Evolutionary conservation across 1,139 yeast genomes (phyloP).

Genomic region (Pichia sp.): DNA sequence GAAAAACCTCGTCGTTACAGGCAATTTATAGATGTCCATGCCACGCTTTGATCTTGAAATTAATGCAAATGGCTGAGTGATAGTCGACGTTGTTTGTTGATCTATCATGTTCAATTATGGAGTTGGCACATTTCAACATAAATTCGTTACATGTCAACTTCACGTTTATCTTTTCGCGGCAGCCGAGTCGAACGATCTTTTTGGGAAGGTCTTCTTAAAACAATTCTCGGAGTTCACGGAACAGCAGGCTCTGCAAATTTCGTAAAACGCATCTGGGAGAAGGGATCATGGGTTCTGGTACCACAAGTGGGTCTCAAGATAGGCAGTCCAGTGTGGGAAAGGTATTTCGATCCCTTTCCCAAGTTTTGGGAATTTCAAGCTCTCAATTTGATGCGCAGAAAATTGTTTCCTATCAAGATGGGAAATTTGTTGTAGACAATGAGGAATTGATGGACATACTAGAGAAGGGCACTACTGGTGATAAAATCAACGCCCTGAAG

Average conservation of each 20-base stretch:
- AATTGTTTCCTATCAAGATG: conserved; percentile 27
- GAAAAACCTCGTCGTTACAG: too few species aligned
- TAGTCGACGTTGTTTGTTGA: not conserved
- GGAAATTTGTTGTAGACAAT: conserved; percentile 50
- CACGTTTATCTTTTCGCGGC: not conserved
- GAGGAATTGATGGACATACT: conserved; percentile 40
- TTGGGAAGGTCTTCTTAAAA: not conserved
- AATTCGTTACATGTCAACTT: not conserved
- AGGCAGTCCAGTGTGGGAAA: conserved; percentile 9
- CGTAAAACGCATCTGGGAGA: not conserved
- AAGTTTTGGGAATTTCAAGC: conserved; percentile 12
- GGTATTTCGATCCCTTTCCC: conserved; percentile 13
- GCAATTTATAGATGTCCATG: too few species aligned
- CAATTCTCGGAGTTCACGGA: conserved; percentile 1
- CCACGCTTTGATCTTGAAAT: not conserved
- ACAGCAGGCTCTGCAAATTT: not conserved
- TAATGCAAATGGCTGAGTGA: not conserved
- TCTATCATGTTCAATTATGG: not conserved
- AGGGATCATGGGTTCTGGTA: not conserved
- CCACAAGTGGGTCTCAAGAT: not conserved
- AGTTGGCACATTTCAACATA: not conserved
- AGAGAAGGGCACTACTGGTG: conserved; percentile 34
- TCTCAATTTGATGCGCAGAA: conserved; percentile 6
- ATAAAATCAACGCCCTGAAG: conserved; percentile 50
- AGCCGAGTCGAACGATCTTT: not conserved